phyloP scores from a whole-genome alignment of 495 filamentous ascomycete species.

The Penicillium dipodomyicola region DNA sequence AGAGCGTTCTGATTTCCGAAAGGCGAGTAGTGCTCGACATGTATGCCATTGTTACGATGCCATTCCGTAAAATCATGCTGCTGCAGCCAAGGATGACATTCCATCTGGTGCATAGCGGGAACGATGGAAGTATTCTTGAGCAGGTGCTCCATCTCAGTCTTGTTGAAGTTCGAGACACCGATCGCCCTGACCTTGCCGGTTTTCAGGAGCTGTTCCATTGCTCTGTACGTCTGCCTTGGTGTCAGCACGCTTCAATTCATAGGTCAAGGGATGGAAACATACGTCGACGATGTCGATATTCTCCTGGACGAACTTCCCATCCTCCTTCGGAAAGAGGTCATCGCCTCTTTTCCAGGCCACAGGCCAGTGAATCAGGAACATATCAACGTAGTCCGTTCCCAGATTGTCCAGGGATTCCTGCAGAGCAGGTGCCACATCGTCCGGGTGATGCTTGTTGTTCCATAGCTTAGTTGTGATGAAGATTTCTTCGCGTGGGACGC shows the following conservation, averaged over 20 bases:
- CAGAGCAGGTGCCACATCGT: conserved; percentile 57
- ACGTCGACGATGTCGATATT: conserved; percentile 53
- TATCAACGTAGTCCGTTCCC: conserved; percentile 63
- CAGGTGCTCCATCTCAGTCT: conserved; percentile 64
- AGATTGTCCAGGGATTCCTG: conserved; percentile 61
- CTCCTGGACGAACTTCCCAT: conserved; percentile 45
- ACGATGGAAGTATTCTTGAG: conserved; percentile 58
- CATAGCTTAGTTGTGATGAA: conserved; percentile 73
- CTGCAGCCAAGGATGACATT: conserved; percentile 61
- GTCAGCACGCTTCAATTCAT: background rate
- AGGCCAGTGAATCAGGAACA: conserved; percentile 71
- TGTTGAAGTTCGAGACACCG: conserved; percentile 75
- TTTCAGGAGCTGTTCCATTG: conserved; percentile 60
- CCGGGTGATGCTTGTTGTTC: conserved; percentile 64
- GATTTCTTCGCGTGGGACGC: conserved; percentile 56
- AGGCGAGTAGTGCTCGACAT: conserved; percentile 64
- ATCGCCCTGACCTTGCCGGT: conserved; percentile 62
- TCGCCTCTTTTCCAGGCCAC: conserved; percentile 47
- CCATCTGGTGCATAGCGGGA: conserved; percentile 66
- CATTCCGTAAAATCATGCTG: conserved; percentile 57
- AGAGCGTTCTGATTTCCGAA: conserved; percentile 70
- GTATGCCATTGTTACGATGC: conserved; percentile 55
- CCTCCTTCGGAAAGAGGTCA: conserved; percentile 42
- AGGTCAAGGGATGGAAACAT: conserved; percentile 14
- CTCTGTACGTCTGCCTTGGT: conserved; percentile 54